These are phyloP conservation scores for Crithidia bombi DNA, from an alignment of 208 protist genomes.

Conservation along the genomic window DNA sequence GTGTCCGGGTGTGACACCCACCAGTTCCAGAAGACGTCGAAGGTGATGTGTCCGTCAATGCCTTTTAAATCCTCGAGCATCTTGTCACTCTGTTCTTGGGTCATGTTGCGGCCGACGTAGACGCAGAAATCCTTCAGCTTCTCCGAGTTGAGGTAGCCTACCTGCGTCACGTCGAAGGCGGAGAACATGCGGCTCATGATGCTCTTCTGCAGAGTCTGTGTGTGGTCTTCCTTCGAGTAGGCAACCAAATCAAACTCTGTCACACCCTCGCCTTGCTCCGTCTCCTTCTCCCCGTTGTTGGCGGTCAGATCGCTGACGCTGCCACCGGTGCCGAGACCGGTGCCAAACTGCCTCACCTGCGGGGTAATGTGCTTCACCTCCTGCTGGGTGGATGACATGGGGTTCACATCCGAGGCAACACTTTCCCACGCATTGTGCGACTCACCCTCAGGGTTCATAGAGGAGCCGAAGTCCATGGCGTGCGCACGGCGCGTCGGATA, in stretches of 20 bases:
- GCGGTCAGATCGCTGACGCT: slow-evolving; percentile 18
- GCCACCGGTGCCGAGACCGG: slow-evolving; percentile 37
- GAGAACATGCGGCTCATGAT: slow-evolving; percentile 91
- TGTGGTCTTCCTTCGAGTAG: slow-evolving; percentile 85
- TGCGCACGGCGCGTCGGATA: slow-evolving; percentile 48
- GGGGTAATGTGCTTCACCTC: slow-evolving; percentile 44
- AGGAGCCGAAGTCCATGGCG: slow-evolving; percentile 41
- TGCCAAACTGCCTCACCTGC: slow-evolving; percentile 57
- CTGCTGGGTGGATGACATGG: slow-evolving; percentile 36
- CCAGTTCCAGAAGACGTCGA: slow-evolving; percentile 89
- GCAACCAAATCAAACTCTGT: slow-evolving; percentile 83
- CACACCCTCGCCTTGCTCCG: slow-evolving; percentile 26
- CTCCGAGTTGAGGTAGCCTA: slow-evolving; percentile 62
- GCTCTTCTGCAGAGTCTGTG: slow-evolving; percentile 63
- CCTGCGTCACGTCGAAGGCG: slow-evolving; percentile 87
- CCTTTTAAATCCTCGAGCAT: slow-evolving; percentile 70
- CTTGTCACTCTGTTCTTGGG: slow-evolving; percentile 39
- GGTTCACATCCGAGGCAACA: slow-evolving; percentile 5
- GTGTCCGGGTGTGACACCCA: slow-evolving; percentile 67
- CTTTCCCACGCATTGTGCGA: slow-evolving; percentile 11
- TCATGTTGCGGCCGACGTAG: slow-evolving; percentile 71
- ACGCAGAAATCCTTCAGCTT: slow-evolving; percentile 82
- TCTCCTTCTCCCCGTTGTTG: slow-evolving; percentile 11
- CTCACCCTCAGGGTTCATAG: slow-evolving; percentile 21
- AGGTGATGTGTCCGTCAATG: slow-evolving; percentile 69